Base-by-base conservation (phyloP, 129 eudicot species). In the Artemisia tridentata region DNA sequence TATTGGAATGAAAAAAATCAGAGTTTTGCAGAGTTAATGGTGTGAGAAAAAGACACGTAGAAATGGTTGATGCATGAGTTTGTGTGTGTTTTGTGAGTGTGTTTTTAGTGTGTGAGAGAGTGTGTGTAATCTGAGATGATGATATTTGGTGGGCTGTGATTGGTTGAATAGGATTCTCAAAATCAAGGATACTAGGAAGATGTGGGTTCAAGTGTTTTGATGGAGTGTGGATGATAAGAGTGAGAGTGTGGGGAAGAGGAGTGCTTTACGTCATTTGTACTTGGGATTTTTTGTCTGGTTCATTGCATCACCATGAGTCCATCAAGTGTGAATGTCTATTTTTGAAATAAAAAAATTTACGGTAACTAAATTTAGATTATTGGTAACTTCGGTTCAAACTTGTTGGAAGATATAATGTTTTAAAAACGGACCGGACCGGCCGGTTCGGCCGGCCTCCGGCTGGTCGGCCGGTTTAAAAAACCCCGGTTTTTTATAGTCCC, bases 111-210 rank as follows among this genome's bases (percentile, higher is more conserved):
- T 34, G 43, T 34, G 43, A 34, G 43, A 20, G 82, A 49, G 86
- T 75, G 83, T 71, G 74, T 68, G 86, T 58, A 60, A 51, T 3
- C 12, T 76, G 58, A 10, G 71, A 70, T 79, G 61, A 88, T 92
- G 85, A 75, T 83, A 82, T 69, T 79, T 78, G 80, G 69, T 83
- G 96, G 80, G 27, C 72, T 93, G 66, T 80, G 65, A 93, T 93
- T 93, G 98, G 98, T 71, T 82, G 88, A 58, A 73, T 81, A 80
- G 83, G 97, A 87, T 89, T 89, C 65, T 78, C 68, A 11, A 31
- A 59, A 67, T 71, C 21, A 23, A n/a, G 47, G 50, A 46, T 65
- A 9, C 4, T 21, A 65, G 47, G 56, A 64, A 15, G 45, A 68
- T 27, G 78, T 71, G 73, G 58, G 58, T 53, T 67, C 45, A 38